Base-by-base conservation (phyloP, 768 basidiomycete species). In the Hericium coralloides region DNA sequence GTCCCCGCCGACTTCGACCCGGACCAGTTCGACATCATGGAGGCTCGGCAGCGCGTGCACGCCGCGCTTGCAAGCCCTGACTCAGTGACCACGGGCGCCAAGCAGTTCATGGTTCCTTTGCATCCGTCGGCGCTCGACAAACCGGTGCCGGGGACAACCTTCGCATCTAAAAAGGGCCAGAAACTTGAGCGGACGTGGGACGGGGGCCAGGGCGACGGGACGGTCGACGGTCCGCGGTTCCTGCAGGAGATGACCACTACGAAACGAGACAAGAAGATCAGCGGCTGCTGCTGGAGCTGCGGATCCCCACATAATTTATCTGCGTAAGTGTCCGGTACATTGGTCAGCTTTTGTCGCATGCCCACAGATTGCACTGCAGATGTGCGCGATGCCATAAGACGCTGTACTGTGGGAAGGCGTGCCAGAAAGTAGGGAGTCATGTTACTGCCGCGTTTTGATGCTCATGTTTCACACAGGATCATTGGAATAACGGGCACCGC, bases 331-430 rank as follows among this genome's bases (percentile, higher is more conserved):
- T 43, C 15, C 43, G 12, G 43, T 10, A 4, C 18, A 10, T 43
- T n/a, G 4, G 10, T 5, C 20, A 5, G 20, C 5, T 20, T 6
- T 15, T 7, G 25, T 12, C 17, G 14, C 23, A 22, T 12, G 12
- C 18, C 38, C 7, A 45, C 43, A 8, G 12, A 6, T 1, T 26
- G 14, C 38, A 8, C 3, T 8, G 6, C 39, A 54, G 53, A 12
- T 54, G 53, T 17, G 2, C 38, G 7, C 20, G 38, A 12, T 54
- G 53, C 37, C 53, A 38, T 8, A 43, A 54, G 39, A 14, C 53
- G 39, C 14, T 54, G 38, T 54, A 54, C 41, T 54, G 53, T 14
- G 39, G 53, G 10, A 54, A 25, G 12, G 53, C 41, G n/a, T 54
- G 53, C 14, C 53, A 54, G 37, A 54, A n/a, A 22, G 53, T 54